phyloP scores from a whole-genome alignment of 208 protist genomes.

The Perkinsela sp. region DNA sequence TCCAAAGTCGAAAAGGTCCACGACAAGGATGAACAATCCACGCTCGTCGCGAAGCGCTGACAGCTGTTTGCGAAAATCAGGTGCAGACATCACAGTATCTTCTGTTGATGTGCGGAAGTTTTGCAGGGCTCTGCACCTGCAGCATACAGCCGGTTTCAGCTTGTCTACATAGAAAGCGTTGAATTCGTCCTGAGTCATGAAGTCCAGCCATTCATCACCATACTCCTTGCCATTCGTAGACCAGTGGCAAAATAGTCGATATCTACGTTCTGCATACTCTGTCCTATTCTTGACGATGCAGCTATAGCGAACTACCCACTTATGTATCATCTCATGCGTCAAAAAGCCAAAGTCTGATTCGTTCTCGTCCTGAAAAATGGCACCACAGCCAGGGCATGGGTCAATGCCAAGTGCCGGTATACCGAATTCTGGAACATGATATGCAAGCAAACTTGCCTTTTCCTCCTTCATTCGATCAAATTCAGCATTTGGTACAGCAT shows the following conservation, averaged over 20 bases:
- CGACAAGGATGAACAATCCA: slow-evolving; percentile 52
- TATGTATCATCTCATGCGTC: slow-evolving; percentile 26
- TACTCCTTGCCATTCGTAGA: slow-evolving; percentile 52
- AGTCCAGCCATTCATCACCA: slow-evolving; percentile 67
- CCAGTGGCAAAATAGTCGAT: slow-evolving; percentile 56
- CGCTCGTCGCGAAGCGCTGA: slow-evolving; percentile 32
- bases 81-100: slow-evolving; percentile 49
- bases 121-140: slow-evolving; percentile 52
- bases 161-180: slow-evolving; percentile 46
- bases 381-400: slow-evolving; percentile 50
- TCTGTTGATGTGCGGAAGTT: slow-evolving; percentile 40
- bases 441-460: slow-evolving; percentile 45
- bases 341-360: slow-evolving; percentile 45
- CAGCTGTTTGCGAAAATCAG: slow-evolving; percentile 56
- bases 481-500: slow-evolving; percentile 19
- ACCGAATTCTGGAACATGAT: slow-evolving; percentile 19
- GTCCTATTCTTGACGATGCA: slow-evolving; percentile 14
- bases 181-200: slow-evolving; percentile 72
- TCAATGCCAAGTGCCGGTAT: slow-evolving; percentile 44
- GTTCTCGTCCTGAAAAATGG: slow-evolving; percentile 35
- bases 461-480: slow-evolving; percentile 23
- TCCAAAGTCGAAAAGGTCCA: slow-evolving; percentile 64
- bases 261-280: slow-evolving; percentile 56
- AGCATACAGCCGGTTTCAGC: slow-evolving; percentile 32
- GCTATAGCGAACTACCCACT: slow-evolving; percentile 21